A percentile compares a stretch with the other conserved stretches of the same genome.
phyloP scores from a whole-genome alignment of 805 yeast genomes.

The Ogataea methanolica region DNA sequence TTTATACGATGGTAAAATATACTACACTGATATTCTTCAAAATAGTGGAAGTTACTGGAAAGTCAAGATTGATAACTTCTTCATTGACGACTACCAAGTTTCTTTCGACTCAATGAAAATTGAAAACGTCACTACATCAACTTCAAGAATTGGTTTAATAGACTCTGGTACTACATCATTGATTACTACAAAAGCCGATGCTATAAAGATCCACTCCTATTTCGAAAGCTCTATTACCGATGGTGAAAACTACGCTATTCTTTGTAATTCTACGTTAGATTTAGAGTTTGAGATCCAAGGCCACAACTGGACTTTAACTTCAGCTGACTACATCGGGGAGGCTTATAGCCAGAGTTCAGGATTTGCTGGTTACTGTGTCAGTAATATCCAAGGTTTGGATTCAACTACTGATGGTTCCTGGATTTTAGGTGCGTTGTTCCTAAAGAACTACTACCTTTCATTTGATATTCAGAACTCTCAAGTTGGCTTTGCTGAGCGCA shows the following conservation, averaged over 20 bases:
- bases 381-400: conserved; percentile 57
- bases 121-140: conserved; percentile 12
- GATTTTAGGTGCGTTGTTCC: conserved; percentile 63
- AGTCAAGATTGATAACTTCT: conserved; percentile 35
- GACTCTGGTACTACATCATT: conserved; percentile 68
- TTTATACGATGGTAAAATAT: conserved; percentile 37
- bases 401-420: conserved; percentile 39
- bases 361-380: conserved; percentile 52
- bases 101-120: conserved; percentile 28
- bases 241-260: conserved; percentile 58
- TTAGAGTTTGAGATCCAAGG: conserved; percentile 41
- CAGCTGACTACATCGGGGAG: conserved; percentile 45
- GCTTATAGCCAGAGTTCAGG: conserved; percentile 34
- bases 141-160: conserved; percentile 41
- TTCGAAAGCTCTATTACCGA: conserved; percentile 49
- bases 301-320: conserved; percentile 39
- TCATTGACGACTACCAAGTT: conserved; percentile 31
- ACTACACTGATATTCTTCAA: conserved; percentile 34
- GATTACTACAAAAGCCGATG: conserved; percentile 52
- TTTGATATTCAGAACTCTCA: conserved; percentile 47
- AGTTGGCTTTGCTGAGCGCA: conserved; percentile 52
- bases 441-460: conserved; percentile 50
- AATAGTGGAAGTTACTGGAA: conserved; percentile 46
- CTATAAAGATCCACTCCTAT: conserved; percentile 46
- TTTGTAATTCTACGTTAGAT: conserved; percentile 43